These are phyloP conservation scores for Debaryomycetaceae sp. DNA, from an alignment of 1,139 yeast genomes.

Conservation along the genomic window DNA sequence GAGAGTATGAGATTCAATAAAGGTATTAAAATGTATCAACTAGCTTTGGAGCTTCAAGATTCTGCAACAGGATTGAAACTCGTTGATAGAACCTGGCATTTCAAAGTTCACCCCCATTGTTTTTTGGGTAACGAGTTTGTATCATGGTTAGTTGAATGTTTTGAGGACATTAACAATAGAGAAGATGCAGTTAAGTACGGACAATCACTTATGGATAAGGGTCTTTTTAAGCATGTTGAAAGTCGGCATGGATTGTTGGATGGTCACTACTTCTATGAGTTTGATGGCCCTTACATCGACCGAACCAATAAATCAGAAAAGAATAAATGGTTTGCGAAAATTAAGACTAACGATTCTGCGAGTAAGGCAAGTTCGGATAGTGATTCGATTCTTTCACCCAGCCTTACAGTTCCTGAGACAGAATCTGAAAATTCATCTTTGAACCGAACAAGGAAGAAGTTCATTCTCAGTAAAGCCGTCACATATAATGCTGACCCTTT, in stretches of 20 bases:
- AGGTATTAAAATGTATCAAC: slow-evolving; percentile 32
- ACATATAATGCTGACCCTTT: slow-evolving; percentile 75
- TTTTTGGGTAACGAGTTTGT: slow-evolving; percentile 85
- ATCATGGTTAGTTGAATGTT: slow-evolving; percentile 75
- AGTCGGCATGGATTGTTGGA: slow-evolving; percentile 79
- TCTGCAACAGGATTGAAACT: slow-evolving; percentile 56
- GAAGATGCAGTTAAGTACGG: slow-evolving; percentile 85
- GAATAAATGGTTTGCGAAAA: slow-evolving; percentile 34
- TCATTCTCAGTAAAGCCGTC: slow-evolving; percentile 56
- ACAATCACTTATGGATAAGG: slow-evolving; percentile 66
- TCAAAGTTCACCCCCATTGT: slow-evolving; percentile 72
- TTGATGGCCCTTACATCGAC: slow-evolving; percentile 56
- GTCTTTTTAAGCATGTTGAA: slow-evolving; percentile 77
- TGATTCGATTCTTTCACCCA: slow-evolving; percentile 27
- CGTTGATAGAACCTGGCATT: slow-evolving; percentile 88
- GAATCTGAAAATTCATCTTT: slow-evolving; percentile 36
- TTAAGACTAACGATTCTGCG: slow-evolving; percentile 15
- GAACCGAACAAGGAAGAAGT: slow-evolving; percentile 22
- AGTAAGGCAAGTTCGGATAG: slow-evolving; percentile 26
- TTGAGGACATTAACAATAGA: slow-evolving; percentile 72
- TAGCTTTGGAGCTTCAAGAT: slow-evolving; percentile 69
- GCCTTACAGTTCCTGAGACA: slow-evolving; percentile 15
- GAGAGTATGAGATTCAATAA: slow-evolving; percentile 35
- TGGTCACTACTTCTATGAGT: slow-evolving; percentile 87
- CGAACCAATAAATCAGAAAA: slow-evolving; percentile 19